Evolutionary conservation across 2,329 filamentous ascomycete species (phyloP).

Genomic region (Monilinia vaccinii-corymbosi): DNA sequence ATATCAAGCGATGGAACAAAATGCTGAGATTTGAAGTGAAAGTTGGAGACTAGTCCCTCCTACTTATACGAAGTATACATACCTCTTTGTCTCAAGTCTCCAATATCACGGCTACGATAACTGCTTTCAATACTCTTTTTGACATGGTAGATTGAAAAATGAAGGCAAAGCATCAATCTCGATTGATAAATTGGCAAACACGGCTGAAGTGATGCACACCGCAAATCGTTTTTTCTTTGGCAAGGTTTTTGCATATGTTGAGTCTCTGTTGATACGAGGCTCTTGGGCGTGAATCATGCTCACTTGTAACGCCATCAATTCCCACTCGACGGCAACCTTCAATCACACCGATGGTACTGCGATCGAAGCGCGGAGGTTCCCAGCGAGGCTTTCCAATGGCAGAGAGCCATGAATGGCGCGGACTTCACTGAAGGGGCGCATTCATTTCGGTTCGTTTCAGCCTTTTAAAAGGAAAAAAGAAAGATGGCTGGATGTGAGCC

Average conservation of each 20-base stretch:
- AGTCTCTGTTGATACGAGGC: background rate
- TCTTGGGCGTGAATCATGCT: background rate
- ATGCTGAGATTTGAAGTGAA: background rate
- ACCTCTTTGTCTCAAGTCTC: background rate
- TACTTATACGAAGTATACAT: background rate
- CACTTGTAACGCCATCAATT: background rate
- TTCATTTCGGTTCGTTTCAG: background rate
- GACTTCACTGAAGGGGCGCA: background rate
- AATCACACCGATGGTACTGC: background rate
- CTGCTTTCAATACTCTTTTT: background rate
- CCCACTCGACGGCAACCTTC: background rate
- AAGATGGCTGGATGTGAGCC: background rate
- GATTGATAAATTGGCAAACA: background rate
- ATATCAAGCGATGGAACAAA: background rate
- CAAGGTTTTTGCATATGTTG: background rate
- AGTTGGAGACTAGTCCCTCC: background rate
- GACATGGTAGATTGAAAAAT: background rate
- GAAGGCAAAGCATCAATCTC: constrained; percentile 1
- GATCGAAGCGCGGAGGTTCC: background rate
- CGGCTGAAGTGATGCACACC: background rate
- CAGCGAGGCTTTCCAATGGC: background rate
- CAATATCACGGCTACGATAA: background rate
- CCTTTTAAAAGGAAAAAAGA: background rate
- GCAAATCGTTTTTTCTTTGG: background rate
- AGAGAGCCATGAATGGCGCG: background rate